Conservation (phyloP, 345 rosid species). For the Triadica sebifera region DNA sequence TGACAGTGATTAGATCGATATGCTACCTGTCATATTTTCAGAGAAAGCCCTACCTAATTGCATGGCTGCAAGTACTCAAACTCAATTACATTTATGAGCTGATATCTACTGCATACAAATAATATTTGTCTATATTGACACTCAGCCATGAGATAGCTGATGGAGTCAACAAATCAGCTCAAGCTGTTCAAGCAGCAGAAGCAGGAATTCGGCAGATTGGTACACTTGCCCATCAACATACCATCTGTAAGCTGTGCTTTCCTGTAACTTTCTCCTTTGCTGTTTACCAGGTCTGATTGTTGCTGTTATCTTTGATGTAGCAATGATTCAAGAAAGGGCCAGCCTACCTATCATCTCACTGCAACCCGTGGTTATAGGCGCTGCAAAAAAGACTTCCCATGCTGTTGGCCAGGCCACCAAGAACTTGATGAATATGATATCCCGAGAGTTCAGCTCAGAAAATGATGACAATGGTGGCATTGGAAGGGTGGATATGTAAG, state of each 20-base stretch:
- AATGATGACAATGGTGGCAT: conserved; percentile 31
- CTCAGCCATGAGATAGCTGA: conserved; percentile 84
- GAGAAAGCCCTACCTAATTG: background rate
- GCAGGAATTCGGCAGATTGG: conserved; percentile 84
- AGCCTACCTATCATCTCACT: conserved; percentile 71
- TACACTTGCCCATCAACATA: conserved; percentile 71
- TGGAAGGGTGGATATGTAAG: conserved; percentile 41
- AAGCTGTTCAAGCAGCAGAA: conserved; percentile 88
- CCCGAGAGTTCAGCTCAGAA: conserved; percentile 41
- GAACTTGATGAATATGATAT: conserved; percentile 57
- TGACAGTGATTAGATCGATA: background rate
- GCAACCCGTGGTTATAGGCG: conserved; percentile 76
- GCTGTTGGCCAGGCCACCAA: conserved; percentile 85
- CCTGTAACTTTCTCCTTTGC: background rate
- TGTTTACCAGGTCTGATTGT: conserved; percentile 3
- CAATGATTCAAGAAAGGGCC: conserved; percentile 90
- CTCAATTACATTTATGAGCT: background rate
- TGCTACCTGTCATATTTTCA: background rate
- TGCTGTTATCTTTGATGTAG: conserved; percentile 39
- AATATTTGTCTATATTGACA: background rate
- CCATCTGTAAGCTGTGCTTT: conserved; percentile 55
- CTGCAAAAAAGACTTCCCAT: conserved; percentile 70
- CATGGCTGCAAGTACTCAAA: background rate
- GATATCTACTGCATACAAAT: background rate
- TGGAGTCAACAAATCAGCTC: conserved; percentile 85